phyloP scores from a whole-genome alignment of 331 rosid genomes.

The Telfairia occidentalis region DNA sequence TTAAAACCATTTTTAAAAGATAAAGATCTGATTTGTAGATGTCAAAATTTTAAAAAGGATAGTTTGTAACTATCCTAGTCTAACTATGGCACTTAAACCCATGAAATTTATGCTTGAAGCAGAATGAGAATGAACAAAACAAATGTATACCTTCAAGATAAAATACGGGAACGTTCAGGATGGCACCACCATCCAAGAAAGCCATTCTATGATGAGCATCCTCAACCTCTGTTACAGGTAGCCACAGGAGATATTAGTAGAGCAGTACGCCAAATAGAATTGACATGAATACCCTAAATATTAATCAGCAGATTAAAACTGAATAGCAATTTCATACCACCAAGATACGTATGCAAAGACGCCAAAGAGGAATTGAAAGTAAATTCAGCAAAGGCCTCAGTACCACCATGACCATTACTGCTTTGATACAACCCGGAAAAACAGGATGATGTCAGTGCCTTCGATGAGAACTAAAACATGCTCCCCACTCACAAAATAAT shows the following conservation, averaged over 20 bases:
- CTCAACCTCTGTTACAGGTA: slow-evolving; percentile 62
- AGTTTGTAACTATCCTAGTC: neutral
- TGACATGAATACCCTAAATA: neutral
- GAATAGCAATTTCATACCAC: slow-evolving; percentile 41
- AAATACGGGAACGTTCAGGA: slow-evolving; percentile 59
- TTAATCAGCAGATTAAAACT: neutral
- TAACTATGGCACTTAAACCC: neutral
- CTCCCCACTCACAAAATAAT: neutral
- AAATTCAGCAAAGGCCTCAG: slow-evolving; percentile 28
- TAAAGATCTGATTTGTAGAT: neutral
- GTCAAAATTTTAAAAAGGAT: neutral
- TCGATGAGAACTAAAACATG: neutral
- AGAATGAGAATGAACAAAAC: neutral
- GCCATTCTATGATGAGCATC: slow-evolving; percentile 72
- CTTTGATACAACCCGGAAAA: slow-evolving; percentile 16
- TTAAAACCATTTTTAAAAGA: neutral
- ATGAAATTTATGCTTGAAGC: neutral
- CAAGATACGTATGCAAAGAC: slow-evolving; percentile 76
- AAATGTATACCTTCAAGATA: slow-evolving; percentile 53
- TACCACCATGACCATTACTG: slow-evolving; percentile 21
- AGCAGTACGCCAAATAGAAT: neutral
- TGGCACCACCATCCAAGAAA: slow-evolving; percentile 70
- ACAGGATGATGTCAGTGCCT: slow-evolving; percentile 8
- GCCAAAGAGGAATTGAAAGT: slow-evolving; percentile 56
- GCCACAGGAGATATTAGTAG: neutral